phyloP scores from a whole-genome alignment of 1,139 yeast species.

The Geotrichum aggregatum region DNA sequence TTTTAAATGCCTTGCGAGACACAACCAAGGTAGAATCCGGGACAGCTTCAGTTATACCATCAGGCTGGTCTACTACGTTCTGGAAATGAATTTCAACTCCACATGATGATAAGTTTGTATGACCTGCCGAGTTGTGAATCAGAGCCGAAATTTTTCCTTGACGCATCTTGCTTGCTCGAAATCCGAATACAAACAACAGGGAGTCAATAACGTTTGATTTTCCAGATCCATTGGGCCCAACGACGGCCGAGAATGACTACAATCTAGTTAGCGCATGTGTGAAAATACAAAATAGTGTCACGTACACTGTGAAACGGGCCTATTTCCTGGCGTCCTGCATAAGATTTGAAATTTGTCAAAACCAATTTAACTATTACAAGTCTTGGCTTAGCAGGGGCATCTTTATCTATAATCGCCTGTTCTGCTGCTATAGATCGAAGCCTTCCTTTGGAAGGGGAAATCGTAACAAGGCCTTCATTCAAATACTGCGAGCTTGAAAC shows the following conservation, averaged over 20 bases:
- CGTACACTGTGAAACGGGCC: slow-evolving; percentile 77
- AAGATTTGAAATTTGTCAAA: slow-evolving; percentile 85
- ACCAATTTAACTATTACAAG: slow-evolving; percentile 71
- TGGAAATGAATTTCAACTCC: slow-evolving; percentile 88
- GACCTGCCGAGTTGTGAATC: slow-evolving; percentile 74
- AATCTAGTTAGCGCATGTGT: slow-evolving; percentile 15
- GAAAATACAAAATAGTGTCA: slow-evolving; percentile 7
- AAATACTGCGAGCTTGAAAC: background rate
- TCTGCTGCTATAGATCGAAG: slow-evolving; percentile 21
- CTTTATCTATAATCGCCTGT: slow-evolving; percentile 13
- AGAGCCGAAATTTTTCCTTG: slow-evolving; percentile 87
- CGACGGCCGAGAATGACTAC: slow-evolving; percentile 90
- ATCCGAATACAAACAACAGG: slow-evolving; percentile 92
- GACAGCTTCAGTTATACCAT: slow-evolving; percentile 41
- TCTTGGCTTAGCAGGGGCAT: slow-evolving; percentile 44
- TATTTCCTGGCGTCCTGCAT: slow-evolving; percentile 85
- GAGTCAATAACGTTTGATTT: slow-evolving; percentile 97
- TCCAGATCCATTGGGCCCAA: slow-evolving; percentile 99
- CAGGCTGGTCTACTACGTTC: slow-evolving; percentile 64
- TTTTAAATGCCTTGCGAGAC: slow-evolving; percentile 72
- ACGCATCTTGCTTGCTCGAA: slow-evolving; percentile 94
- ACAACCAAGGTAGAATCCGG: slow-evolving; percentile 62
- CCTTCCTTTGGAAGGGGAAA: slow-evolving; percentile 21
- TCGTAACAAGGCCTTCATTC: slow-evolving; percentile 16
- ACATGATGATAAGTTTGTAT: slow-evolving; percentile 66